phyloP scores from a whole-genome alignment of 169 alveolate genomes.

The Cystoisospora suis region DNA sequence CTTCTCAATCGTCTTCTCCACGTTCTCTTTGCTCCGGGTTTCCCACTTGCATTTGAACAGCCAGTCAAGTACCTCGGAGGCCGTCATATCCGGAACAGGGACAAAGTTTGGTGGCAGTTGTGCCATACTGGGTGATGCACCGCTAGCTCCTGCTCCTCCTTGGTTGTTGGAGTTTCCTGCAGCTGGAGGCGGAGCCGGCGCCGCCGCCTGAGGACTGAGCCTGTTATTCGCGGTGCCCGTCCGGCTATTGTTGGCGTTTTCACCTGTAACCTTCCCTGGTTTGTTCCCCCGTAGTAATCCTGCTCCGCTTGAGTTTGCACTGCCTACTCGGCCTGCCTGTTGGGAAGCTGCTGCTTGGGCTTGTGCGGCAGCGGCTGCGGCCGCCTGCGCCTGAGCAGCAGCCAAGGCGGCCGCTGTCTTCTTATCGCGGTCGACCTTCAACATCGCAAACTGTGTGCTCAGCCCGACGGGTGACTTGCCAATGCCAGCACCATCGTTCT shows the following conservation, averaged over 20 bases:
- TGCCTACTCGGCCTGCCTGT: too few species aligned
- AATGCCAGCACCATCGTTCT: slow-evolving; percentile 6
- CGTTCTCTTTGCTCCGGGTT: not conserved
- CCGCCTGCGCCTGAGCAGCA: not conserved
- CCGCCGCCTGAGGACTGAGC: not conserved
- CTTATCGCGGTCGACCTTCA: not conserved
- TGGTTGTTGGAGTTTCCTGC: not conserved
- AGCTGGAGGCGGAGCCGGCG: not conserved
- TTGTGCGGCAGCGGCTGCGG: not conserved
- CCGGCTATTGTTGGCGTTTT: not conserved
- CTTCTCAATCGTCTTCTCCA: not conserved
- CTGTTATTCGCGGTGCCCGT: not conserved
- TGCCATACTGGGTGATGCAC: not conserved
- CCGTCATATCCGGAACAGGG: not conserved
- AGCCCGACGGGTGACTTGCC: not conserved
- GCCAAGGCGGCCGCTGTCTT: not conserved
- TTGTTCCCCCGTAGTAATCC: too few species aligned
- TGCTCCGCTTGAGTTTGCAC: too few species aligned
- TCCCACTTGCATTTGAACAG: not conserved
- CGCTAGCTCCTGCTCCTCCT: not conserved
- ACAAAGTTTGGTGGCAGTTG: too few species aligned
- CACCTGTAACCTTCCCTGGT: not conserved
- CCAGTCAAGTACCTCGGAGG: not conserved
- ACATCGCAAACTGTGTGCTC: not conserved
- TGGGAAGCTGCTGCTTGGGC: too few species aligned